Evolutionary conservation across 2,329 filamentous ascomycete species (phyloP).

Genomic region (Claviceps sp.): DNA sequence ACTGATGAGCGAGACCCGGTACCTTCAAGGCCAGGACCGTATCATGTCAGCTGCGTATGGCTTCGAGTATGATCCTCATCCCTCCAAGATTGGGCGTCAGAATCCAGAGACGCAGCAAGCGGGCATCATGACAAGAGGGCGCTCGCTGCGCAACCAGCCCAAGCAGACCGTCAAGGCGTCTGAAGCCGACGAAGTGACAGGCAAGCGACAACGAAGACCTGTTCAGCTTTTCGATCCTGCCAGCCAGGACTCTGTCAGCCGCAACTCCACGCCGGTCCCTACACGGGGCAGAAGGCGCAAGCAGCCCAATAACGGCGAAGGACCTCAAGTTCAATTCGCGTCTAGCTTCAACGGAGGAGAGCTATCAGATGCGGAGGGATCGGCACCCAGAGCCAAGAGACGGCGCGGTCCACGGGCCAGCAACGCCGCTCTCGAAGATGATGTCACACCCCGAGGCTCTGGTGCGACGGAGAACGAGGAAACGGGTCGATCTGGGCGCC

Average conservation of each 20-base stretch:
- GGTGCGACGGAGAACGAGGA: slow-evolving; percentile 3
- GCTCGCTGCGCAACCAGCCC: slow-evolving; percentile 42
- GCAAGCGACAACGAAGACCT: slow-evolving; percentile 41
- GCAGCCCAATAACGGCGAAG: slow-evolving; percentile 16
- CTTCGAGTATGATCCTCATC: slow-evolving; percentile 47
- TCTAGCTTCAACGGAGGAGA: slow-evolving; percentile 22
- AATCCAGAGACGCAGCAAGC: slow-evolving; percentile 40
- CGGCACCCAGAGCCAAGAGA: slow-evolving; percentile 16
- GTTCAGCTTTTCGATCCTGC: slow-evolving; percentile 37
- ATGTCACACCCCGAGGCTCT: slow-evolving; percentile 10
- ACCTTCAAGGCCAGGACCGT: slow-evolving; percentile 40
- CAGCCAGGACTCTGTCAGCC: slow-evolving; percentile 33
- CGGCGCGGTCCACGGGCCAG: slow-evolving; percentile 17
- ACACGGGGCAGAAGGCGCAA: slow-evolving; percentile 20
- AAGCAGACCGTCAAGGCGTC: slow-evolving; percentile 46
- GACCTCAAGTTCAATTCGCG: slow-evolving; percentile 12
- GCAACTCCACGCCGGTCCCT: slow-evolving; percentile 35
- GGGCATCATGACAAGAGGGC: slow-evolving; percentile 36
- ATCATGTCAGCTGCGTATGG: slow-evolving; percentile 46
- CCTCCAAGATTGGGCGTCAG: slow-evolving; percentile 43
- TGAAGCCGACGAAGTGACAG: slow-evolving; percentile 36
- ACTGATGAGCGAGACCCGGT: slow-evolving; percentile 28
- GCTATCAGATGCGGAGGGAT: slow-evolving; percentile 18
- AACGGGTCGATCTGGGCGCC: slow-evolving; percentile 7
- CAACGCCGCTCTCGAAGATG: slow-evolving; percentile 12